These are phyloP conservation scores for Leishmania lainsoni DNA, from an alignment of 208 protist species.

Conservation along the genomic window DNA sequence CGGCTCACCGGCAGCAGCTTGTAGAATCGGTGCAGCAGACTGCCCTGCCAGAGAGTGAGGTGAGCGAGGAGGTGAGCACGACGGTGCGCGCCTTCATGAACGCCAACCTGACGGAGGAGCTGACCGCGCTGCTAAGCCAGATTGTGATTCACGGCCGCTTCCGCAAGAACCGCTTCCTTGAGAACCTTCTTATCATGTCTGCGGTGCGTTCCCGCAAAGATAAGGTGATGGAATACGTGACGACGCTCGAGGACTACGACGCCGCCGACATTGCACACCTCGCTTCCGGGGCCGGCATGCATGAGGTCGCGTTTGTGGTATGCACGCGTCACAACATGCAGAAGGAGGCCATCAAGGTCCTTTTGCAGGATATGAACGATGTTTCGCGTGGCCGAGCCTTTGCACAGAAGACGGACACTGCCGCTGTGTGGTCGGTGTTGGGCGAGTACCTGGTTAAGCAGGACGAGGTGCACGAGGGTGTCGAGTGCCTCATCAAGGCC, in stretches of 20 bases:
- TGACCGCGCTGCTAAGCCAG: constrained; percentile 99
- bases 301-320: constrained; percentile 99
- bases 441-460: constrained; percentile 94
- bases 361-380: constrained; percentile 96
- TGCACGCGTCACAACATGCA: constrained; percentile 99
- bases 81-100: constrained; percentile 99
- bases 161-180: constrained; percentile 98
- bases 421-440: constrained; percentile 95
- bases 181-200: constrained; percentile 99
- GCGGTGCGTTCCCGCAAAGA: constrained; percentile 96
- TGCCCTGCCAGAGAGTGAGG: constrained; percentile 97
- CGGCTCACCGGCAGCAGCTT: constrained; percentile 88
- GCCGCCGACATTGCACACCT: constrained; percentile 97
- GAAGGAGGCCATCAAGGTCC: constrained; percentile 96
- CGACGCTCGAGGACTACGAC: constrained; percentile 99
- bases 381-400: constrained; percentile 96
- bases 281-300: constrained; percentile 93
- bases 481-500: constrained; percentile 98
- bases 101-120: constrained; percentile 98
- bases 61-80: constrained; percentile 97
- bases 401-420: constrained; percentile 92
- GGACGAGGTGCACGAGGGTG: constrained; percentile 94
- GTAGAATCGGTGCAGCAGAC: constrained; percentile 99
- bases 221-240: constrained; percentile 99
- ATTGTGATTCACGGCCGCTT: constrained; percentile 99